Conservation (phyloP, 495 filamentous ascomycete genomes). For the Podospora bellae-mahoneyi region DNA sequence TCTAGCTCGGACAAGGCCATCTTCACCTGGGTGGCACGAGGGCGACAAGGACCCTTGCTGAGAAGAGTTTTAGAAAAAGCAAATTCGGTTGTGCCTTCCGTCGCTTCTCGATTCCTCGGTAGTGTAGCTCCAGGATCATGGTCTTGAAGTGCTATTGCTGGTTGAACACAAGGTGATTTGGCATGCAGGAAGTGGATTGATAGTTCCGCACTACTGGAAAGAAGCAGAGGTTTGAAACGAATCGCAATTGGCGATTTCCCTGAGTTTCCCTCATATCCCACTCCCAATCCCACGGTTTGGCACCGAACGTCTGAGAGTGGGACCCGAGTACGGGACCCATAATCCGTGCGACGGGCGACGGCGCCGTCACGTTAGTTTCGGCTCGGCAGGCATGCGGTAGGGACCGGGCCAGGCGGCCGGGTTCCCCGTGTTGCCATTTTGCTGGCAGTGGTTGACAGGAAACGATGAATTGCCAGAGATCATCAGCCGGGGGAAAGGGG, state of each 20-base stretch:
- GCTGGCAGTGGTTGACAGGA: background rate
- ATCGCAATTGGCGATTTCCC: background rate
- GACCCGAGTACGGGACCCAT: background rate
- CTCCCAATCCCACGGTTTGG: background rate
- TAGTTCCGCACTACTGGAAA: background rate
- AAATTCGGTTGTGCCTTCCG: background rate
- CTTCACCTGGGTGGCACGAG: background rate
- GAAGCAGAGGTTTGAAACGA: background rate
- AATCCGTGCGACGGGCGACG: background rate
- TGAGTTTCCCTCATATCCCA: background rate
- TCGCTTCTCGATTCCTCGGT: background rate
- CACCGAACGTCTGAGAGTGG: background rate
- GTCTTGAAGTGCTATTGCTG: background rate
- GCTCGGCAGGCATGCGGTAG: background rate
- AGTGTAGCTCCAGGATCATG: background rate
- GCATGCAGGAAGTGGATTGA: background rate
- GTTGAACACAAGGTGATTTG: background rate
- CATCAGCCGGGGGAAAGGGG: background rate
- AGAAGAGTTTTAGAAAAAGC: background rate
- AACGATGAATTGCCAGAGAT: background rate
- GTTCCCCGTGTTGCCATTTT: background rate
- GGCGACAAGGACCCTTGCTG: background rate
- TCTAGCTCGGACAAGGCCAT: background rate
- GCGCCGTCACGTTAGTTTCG: background rate
- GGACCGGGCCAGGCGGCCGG: background rate